Base-by-base conservation (phyloP, 2,329 filamentous ascomycete species). In the Onygena corvina region DNA sequence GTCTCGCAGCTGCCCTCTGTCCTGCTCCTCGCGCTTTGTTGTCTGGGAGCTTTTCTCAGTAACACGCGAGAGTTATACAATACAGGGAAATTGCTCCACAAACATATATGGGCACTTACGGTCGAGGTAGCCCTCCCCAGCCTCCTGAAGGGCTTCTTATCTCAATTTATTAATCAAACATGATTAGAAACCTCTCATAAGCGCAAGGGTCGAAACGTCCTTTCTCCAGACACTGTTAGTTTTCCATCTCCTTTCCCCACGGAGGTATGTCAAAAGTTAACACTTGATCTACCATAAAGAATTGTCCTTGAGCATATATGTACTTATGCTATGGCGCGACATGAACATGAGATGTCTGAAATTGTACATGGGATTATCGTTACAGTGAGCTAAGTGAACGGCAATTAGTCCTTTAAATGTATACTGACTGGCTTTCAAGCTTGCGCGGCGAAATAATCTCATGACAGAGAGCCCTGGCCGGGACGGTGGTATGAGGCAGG, bases 311-410 rank as follows among this genome's bases (percentile, higher is more conserved):
- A 58, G 18, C 56, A 58, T 49, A 56, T 58, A 20, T 53, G 56
- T 14, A 54, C 53, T 6, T 58, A 58, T 45, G 48, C 52, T 12
- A 53, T 58, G 50, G 46, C 48, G 46, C 53, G 56, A 9, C 50
- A 51, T 14, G 53, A 56, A 27, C 56, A 58, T 51, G 56, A 57
- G 36, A 58, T 57, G 53, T 53, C 56, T 9, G 55, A 57, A 27
- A 54, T 58, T 12, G 52, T 57, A 11, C 56, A 58, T 31, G 53
- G 53, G 20, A 54, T 58, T 27, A 54, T 58, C 40, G 54, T 58
- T 8, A 58, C 56, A 25, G 54, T 57, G 54, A 16, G 54, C 14
- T 33, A n/a, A n/a, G n/a, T 33, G n/a, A 6, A 6, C 14, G 11
- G 16, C 8, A 46, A 9, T 3, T 20, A 44, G 33, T 9, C 29